phyloP scores from a whole-genome alignment of 2,329 filamentous ascomycete species.

The Microsporum audouinii region DNA sequence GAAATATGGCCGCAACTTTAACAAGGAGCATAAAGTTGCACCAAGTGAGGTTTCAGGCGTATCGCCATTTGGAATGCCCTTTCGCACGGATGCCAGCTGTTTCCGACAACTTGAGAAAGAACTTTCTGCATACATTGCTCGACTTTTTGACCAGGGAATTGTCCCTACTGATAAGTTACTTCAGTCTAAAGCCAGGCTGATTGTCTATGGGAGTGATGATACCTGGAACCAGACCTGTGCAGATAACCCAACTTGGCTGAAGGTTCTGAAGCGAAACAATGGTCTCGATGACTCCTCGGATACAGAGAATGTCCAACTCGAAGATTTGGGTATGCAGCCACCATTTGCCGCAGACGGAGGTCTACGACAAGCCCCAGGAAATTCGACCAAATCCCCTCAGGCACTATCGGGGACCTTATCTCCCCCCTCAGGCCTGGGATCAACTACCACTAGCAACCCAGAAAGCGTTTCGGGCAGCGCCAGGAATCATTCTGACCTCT shows the following conservation, averaged over 20 bases:
- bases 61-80: constrained; percentile 15
- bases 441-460: constrained; percentile 26
- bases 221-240: constrained; percentile 34
- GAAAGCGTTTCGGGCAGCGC: constrained; percentile 22
- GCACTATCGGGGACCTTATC: constrained; percentile 13
- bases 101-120: constrained; percentile 32
- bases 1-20: constrained; percentile 1
- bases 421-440: constrained; percentile 25
- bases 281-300: constrained; percentile 26
- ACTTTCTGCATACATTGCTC: constrained; percentile 30
- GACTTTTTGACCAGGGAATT: constrained; percentile 24
- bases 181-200: constrained; percentile 22
- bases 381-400: constrained; percentile 20
- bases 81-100: constrained; percentile 31
- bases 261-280: constrained; percentile 34
- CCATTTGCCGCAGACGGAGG: constrained; percentile 33
- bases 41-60: background rate
- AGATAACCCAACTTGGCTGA: constrained; percentile 37
- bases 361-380: constrained; percentile 24
- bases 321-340: constrained; percentile 33
- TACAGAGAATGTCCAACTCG: constrained; percentile 26
- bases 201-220: constrained; percentile 24
- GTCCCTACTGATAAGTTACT: constrained; percentile 26
- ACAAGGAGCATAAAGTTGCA: background rate
- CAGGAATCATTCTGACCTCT: constrained; percentile 19